Evolutionary conservation across 331 rosid genomes (phyloP).

Genomic region (Arachis monticola): DNA sequence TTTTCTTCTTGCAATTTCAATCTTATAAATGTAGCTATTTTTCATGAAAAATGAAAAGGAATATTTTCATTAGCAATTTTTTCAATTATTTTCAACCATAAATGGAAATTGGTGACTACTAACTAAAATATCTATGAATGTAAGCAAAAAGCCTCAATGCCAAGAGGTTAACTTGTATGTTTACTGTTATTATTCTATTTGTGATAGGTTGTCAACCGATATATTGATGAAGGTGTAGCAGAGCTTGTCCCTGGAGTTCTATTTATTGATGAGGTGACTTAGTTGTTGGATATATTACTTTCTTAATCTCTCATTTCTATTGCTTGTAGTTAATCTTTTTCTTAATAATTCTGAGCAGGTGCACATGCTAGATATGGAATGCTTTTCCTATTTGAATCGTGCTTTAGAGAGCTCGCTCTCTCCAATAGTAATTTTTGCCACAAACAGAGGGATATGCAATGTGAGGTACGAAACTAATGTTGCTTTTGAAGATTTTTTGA

Average conservation of each 20-base stretch:
- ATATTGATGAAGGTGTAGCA: slow-evolving; percentile 94
- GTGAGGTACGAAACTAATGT: slow-evolving; percentile 67
- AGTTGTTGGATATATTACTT: background rate
- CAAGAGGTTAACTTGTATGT: background rate
- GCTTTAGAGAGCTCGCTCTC: slow-evolving; percentile 97
- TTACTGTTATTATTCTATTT: slow-evolving; percentile 28
- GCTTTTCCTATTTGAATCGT: slow-evolving; percentile 92
- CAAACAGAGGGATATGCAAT: slow-evolving; percentile 93
- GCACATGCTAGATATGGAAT: slow-evolving; percentile 99
- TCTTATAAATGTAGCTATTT: too few species aligned
- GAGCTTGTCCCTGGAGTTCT: slow-evolving; percentile 99
- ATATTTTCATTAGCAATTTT: background rate
- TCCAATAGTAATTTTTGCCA: slow-evolving; percentile 95
- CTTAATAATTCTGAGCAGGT: slow-evolving; percentile 60
- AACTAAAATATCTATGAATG: background rate
- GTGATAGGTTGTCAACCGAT: slow-evolving; percentile 85
- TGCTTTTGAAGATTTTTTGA: slow-evolving; percentile 1
- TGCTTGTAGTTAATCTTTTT: background rate
- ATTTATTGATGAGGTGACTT: slow-evolving; percentile 84
- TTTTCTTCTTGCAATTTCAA: background rate
- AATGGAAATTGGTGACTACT: slow-evolving; percentile 17
- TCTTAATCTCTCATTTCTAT: slow-evolving; percentile 17
- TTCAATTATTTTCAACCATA: slow-evolving; percentile 5
- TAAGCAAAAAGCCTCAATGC: background rate
- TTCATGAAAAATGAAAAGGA: too few species aligned